Base-by-base conservation (phyloP, 2,329 filamentous ascomycete genomes). In the Monascus ruber region DNA sequence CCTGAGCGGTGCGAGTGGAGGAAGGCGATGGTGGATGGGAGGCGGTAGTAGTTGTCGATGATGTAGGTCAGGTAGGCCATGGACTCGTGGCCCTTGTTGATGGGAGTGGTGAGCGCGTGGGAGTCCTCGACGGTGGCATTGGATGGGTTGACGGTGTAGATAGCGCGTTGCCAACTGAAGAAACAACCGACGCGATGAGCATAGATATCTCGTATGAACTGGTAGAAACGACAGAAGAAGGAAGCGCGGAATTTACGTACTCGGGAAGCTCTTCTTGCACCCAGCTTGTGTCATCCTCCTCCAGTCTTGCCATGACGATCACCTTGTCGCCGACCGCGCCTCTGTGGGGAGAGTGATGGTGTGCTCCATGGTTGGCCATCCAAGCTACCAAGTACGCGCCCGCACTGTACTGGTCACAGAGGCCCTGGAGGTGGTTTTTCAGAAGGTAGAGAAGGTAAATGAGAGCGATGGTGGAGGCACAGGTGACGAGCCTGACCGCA, bases 11-110 rank as follows among this genome's bases (percentile, higher is more conserved):
- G 72, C 17, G 73, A 68, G 44, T 77, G 74, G 48, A 73, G 65
- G 58, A 78, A 77, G 41, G 72, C 62, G 38, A 70, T 59, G 11
- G 71, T 69, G 40, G 75, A 72, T 3, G 73, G 68, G 6, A 77
- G 60, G 26, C 46, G 36, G 40, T 68, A 43, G 49, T 70, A 70
- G 47, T 68, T 44, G 34, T 70, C 64, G 38, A 69, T 63, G 9
- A 71, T 52, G 48, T 67, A 70, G 29, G 64, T 68, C 2, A 70
- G 52, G 42, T 70, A 70, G 33, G 65, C 64, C 53, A 65, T 68
- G 4, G 65, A 59, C 48, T 71, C 68, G 38, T 61, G 60, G 42
- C 65, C 65, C 51, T 69, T 70, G 49, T 69, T 65, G 11, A 49
- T n/a, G 5, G 59, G 55, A 3, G 58, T 60, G 26, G 46, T 59